Conservation (phyloP, 2,329 filamentous ascomycete genomes). For the Metarhizium robertsii region DNA sequence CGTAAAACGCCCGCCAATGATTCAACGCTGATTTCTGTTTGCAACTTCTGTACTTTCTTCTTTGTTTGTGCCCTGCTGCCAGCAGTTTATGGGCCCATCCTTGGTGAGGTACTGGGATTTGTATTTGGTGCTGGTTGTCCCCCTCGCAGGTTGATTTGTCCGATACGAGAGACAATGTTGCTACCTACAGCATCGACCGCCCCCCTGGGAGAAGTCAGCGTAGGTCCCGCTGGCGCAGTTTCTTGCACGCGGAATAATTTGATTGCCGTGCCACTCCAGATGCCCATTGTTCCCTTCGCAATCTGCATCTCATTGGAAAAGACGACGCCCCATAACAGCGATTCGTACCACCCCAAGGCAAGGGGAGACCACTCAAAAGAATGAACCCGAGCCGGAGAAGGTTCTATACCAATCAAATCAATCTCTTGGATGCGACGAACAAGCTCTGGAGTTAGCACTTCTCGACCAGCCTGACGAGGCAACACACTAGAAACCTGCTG, state of each 20-base stretch:
- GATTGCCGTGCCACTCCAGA: constrained; percentile 89
- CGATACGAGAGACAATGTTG: constrained; percentile 79
- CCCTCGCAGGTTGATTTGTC: constrained; percentile 64
- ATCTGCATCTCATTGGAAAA: constrained; percentile 87
- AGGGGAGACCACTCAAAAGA: constrained; percentile 91
- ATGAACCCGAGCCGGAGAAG: constrained; percentile 66
- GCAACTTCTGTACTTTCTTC: not conserved
- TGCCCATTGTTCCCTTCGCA: constrained; percentile 75
- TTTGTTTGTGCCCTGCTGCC: not conserved
- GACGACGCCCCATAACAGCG: constrained; percentile 84
- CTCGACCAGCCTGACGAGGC: constrained; percentile 37
- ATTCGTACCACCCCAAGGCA: constrained; percentile 91
- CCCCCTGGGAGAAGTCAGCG: constrained; percentile 73
- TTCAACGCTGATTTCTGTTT: not conserved
- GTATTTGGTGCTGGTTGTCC: constrained; percentile 15
- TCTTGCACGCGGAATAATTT: constrained; percentile 86
- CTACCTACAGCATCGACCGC: constrained; percentile 90
- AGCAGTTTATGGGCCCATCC: constrained; percentile 3
- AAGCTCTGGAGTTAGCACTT: constrained; percentile 33
- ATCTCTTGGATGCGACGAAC: constrained; percentile 49
- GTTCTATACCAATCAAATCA: constrained; percentile 63
- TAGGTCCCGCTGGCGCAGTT: constrained; percentile 69
- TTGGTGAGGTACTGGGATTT: constrained; percentile 7
- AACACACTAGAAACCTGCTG: constrained; percentile 52
- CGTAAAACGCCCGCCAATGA: not conserved